phyloP scores from a whole-genome alignment of 169 alveolate genomes.

The Babesia caballi region DNA sequence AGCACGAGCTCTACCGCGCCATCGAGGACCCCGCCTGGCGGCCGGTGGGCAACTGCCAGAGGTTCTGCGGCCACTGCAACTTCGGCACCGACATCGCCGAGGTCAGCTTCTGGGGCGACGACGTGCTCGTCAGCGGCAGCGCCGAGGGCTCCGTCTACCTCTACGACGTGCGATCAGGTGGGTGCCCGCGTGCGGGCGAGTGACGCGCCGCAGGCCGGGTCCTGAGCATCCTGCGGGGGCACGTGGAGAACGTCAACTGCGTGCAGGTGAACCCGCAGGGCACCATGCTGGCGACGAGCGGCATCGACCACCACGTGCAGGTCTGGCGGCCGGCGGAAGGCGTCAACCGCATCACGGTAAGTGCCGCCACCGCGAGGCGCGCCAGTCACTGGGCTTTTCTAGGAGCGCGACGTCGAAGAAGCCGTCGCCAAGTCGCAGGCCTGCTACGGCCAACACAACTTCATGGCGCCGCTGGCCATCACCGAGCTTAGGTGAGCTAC shows the following conservation, averaged over 20 bases:
- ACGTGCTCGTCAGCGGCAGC: constrained; percentile 58
- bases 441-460: not conserved
- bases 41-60: not conserved
- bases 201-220: constrained; percentile 38
- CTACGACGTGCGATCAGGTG: constrained; percentile 58
- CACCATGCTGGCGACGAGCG: constrained; percentile 60
- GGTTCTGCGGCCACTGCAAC: constrained; percentile 65
- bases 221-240: constrained; percentile 55
- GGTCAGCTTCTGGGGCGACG: constrained; percentile 66
- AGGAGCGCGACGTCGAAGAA: constrained; percentile 18
- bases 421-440: not conserved
- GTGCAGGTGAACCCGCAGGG: constrained; percentile 69
- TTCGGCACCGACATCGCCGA: constrained; percentile 65
- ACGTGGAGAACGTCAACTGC: constrained; percentile 59
- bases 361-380: not conserved
- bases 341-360: constrained; percentile 33
- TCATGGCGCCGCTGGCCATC: not conserved
- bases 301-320: constrained; percentile 57
- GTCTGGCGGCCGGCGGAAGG: constrained; percentile 59
- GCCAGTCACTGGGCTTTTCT: not conserved
- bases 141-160: constrained; percentile 59
- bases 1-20: constrained; percentile 10
- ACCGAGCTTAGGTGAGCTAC: constrained; percentile 3
- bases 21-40: constrained; percentile 21
- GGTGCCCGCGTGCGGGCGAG: not conserved